These are phyloP conservation scores for Teunomyces cretensis DNA, from an alignment of 805 yeast genomes.

Conservation along the genomic window DNA sequence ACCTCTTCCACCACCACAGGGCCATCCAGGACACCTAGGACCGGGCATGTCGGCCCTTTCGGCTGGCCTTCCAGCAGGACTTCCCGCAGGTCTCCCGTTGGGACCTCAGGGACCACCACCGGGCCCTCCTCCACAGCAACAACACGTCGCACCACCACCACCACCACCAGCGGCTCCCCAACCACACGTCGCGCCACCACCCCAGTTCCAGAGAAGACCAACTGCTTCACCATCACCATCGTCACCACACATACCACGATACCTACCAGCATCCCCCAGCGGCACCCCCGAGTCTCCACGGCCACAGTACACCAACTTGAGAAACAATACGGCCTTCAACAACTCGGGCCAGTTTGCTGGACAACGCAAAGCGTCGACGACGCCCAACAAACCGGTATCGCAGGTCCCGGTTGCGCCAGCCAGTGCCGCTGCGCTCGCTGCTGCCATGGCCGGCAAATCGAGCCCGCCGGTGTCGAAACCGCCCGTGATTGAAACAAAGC, in stretches of 20 bases:
- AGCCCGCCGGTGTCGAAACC: too few relatives aligned
- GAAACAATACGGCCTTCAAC: slow-evolving; percentile 7
- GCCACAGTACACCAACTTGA: neutral
- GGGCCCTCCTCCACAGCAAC: too few relatives aligned
- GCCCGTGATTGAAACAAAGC: neutral
- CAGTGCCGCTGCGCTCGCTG: slow-evolving; percentile 7
- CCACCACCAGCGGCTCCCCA: too few relatives aligned
- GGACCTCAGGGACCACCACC: too few relatives aligned
- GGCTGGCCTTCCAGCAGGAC: too few relatives aligned
- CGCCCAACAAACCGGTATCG: slow-evolving; percentile 5
- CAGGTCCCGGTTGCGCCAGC: slow-evolving; percentile 7
- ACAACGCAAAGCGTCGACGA: too few relatives aligned
- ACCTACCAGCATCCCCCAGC: slow-evolving; percentile 1
- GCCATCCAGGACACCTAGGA: too few relatives aligned
- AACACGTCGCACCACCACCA: neutral
- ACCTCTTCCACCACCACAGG: too few relatives aligned
- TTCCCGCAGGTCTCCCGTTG: too few relatives aligned
- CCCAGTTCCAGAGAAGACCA: neutral
- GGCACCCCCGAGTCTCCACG: slow-evolving; percentile 1
- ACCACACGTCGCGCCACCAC: too few relatives aligned
- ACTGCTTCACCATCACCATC: neutral
- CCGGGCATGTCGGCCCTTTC: too few relatives aligned
- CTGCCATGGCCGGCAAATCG: neutral
- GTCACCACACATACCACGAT: neutral
- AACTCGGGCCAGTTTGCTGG: too few relatives aligned